Conservation (phyloP, 1,139 yeast species). For the Suhomyces ambrosiae region DNA sequence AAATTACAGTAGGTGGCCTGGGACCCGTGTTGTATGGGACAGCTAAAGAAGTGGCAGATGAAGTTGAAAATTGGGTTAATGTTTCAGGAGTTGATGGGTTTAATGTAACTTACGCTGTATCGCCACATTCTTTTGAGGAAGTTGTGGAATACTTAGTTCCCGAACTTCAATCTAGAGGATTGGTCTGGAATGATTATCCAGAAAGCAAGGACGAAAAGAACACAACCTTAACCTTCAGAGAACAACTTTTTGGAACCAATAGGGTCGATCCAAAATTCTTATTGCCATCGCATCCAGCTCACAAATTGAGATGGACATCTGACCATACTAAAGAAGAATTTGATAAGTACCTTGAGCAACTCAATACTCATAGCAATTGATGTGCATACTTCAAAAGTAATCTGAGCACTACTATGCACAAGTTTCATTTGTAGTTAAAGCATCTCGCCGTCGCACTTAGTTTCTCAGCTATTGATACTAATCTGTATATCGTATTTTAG, state of each 20-base stretch:
- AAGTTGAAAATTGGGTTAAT: conserved; percentile 34
- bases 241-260: conserved; percentile 23
- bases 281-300: conserved; percentile 35
- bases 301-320: conserved; percentile 41
- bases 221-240: conserved; percentile 23
- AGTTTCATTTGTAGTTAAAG: too few relatives aligned
- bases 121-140: conserved; percentile 33
- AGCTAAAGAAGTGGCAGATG: conserved; percentile 28
- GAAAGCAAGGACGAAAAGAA: conserved; percentile 10
- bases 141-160: conserved; percentile 31
- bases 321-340: conserved; percentile 40
- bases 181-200: conserved; percentile 34
- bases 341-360: conserved; percentile 20
- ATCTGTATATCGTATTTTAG: too few relatives aligned
- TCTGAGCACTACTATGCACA: too few relatives aligned
- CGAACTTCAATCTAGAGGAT: conserved; percentile 28
- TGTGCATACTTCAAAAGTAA: too few relatives aligned
- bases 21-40: conserved; percentile 33
- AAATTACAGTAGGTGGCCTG: conserved; percentile 32
- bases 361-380: too few relatives aligned
- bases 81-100: conserved; percentile 34
- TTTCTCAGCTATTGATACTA: too few relatives aligned
- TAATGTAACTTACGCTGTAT: conserved; percentile 30
- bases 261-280: conserved; percentile 11
- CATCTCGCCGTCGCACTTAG: too few relatives aligned